Evolutionary conservation across 2,329 filamentous ascomycete species (phyloP).

Genomic region (Colletotrichum lini): DNA sequence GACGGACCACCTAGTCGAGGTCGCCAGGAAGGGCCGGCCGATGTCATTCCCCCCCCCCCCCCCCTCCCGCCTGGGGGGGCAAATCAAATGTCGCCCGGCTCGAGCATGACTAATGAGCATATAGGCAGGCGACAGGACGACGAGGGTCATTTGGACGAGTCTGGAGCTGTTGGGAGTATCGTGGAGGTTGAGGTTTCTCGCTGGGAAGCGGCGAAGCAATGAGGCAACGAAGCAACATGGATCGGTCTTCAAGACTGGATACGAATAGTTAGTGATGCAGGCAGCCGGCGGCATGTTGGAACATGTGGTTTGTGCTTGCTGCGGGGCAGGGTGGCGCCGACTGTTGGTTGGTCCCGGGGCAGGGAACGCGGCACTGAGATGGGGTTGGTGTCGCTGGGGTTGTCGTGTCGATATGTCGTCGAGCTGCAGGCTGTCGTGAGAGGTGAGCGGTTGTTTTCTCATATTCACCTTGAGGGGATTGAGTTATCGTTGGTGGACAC

Average conservation of each 20-base stretch:
- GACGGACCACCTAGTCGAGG: neutral
- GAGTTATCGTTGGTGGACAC: neutral
- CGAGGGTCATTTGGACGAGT: neutral
- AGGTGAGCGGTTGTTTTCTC: conserved; percentile 2
- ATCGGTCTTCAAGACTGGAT: no score
- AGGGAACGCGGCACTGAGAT: neutral
- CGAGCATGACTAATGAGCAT: conserved; percentile 16
- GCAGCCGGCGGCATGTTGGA: conserved; percentile 3
- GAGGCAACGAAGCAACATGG: no score
- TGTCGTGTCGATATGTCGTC: neutral
- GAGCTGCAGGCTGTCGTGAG: neutral
- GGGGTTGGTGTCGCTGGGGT: neutral
- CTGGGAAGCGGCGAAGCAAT: neutral
- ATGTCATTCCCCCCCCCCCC: no score
- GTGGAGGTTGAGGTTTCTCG: neutral
- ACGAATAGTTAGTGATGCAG: conserved; percentile 10
- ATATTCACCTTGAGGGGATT: neutral
- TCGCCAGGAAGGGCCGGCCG: conserved; percentile 21
- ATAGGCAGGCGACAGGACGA: neutral
- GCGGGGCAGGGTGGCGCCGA: neutral
- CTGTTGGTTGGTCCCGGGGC: neutral
- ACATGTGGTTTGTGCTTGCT: conserved; percentile 13
- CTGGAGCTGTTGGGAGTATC: conserved; percentile 4
- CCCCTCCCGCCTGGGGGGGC: neutral
- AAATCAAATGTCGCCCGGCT: conserved; percentile 15